phyloP scores from a whole-genome alignment of 2,329 filamentous ascomycete species.

The Arthrinium phaeospermum region DNA sequence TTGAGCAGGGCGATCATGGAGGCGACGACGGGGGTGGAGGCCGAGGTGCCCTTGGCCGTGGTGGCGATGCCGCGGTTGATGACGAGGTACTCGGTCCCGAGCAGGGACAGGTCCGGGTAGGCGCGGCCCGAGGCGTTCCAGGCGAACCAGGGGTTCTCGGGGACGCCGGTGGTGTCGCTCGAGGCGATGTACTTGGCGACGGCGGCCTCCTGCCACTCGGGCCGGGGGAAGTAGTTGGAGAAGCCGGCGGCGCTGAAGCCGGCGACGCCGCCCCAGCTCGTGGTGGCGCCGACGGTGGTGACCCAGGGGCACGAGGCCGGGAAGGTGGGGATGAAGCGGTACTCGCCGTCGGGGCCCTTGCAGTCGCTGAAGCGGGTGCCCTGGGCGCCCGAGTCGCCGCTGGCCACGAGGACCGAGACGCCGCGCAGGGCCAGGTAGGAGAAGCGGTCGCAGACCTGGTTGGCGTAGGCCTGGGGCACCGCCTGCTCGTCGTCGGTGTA shows the following conservation, averaged over 20 bases:
- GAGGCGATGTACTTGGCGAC: not conserved
- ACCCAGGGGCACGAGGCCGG: conserved; percentile 52
- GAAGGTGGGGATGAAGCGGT: conserved; percentile 56
- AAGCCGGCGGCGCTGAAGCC: conserved; percentile 50
- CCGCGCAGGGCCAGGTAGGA: conserved; percentile 69
- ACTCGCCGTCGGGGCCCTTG: conserved; percentile 57
- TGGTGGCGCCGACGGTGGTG: conserved; percentile 35
- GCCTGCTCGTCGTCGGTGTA: conserved; percentile 72
- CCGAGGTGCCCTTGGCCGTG: conserved; percentile 41
- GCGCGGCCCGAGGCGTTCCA: conserved; percentile 47
- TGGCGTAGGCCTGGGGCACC: conserved; percentile 63
- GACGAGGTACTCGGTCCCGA: conserved; percentile 46
- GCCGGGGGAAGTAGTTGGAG: conserved; percentile 53
- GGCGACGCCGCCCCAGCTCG: conserved; percentile 22
- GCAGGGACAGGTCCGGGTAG: conserved; percentile 59
- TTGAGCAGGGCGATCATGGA: conserved; percentile 61
- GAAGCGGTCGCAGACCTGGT: conserved; percentile 64
- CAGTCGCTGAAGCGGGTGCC: conserved; percentile 54
- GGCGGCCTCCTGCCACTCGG: conserved; percentile 46
- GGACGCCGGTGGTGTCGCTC: not conserved
- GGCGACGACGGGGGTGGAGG: conserved; percentile 60
- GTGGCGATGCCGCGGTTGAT: conserved; percentile 40
- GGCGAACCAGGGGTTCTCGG: conserved; percentile 18
- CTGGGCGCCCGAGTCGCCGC: conserved; percentile 63
- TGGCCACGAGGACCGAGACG: conserved; percentile 65